Evolutionary conservation across 129 eudicot genomes (phyloP).

Genomic region (Daucus carota): DH1_v3.0 NC_030382.2:28879501-28880000

Average conservation of each 20-base stretch:
- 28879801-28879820: conserved; percentile 63
- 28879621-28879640: conserved; percentile 39
- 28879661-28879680: conserved; percentile 22
- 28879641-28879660: conserved; percentile 50
- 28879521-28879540: conserved; percentile 31
- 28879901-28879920: conserved; percentile 44
- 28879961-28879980: conserved; percentile 61
- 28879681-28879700: conserved; percentile 25
- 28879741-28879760: conserved; percentile 55
- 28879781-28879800: conserved; percentile 25
- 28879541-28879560: conserved; percentile 54
- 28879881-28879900: conserved; percentile 40
- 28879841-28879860: conserved; percentile 49
- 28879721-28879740: conserved; percentile 31
- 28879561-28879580: conserved; percentile 29
- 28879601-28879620: conserved; percentile 35
- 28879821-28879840: conserved; percentile 70
- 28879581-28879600: conserved; percentile 34
- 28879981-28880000: conserved; percentile 80
- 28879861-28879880: conserved; percentile 48
- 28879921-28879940: conserved; percentile 72
- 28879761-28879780: conserved; percentile 41
- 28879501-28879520: conserved; percentile 29
- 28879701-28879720: conserved; percentile 30
- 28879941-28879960: conserved; percentile 38